Conservation (phyloP, 805 yeast species). For the Wickerhamomyces bisporus region DNA sequence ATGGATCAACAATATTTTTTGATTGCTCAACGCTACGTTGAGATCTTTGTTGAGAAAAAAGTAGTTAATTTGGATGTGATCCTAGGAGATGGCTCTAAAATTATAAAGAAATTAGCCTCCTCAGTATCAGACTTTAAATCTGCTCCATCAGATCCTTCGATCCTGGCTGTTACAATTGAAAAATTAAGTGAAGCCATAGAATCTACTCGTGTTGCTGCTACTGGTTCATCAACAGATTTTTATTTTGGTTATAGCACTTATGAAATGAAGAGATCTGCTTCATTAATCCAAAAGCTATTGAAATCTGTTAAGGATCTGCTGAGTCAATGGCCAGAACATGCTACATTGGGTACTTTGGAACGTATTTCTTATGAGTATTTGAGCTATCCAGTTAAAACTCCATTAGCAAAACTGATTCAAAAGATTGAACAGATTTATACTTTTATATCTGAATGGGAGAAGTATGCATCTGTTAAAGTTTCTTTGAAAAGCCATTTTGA, state of each 20-base stretch:
- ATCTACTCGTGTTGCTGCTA: slow-evolving; percentile 22
- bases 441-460: slow-evolving; percentile 86
- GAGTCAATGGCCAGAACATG: slow-evolving; percentile 91
- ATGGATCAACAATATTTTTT: slow-evolving; percentile 42
- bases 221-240: slow-evolving; percentile 43
- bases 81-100: slow-evolving; percentile 36
- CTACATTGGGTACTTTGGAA: slow-evolving; percentile 66
- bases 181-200: slow-evolving; percentile 30
- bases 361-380: slow-evolving; percentile 64
- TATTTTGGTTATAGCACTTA: slow-evolving; percentile 56
- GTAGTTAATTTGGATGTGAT: slow-evolving; percentile 22
- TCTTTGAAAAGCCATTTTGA: slow-evolving; percentile 54
- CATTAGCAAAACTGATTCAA: slow-evolving; percentile 71
- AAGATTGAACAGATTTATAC: slow-evolving; percentile 86
- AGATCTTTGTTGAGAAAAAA: slow-evolving; percentile 30
- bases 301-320: slow-evolving; percentile 43
- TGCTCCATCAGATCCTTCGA: slow-evolving; percentile 23
- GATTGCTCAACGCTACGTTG: slow-evolving; percentile 46
- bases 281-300: slow-evolving; percentile 39
- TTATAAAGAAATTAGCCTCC: slow-evolving; percentile 26
- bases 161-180: slow-evolving; percentile 31
- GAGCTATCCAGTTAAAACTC: slow-evolving; percentile 55
- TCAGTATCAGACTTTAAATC: slow-evolving; percentile 19
- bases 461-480: slow-evolving; percentile 77
- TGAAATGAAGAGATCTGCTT: slow-evolving; percentile 60